phyloP scores from a whole-genome alignment of 441 rosid species.

The Hypseocharis bilobata region DNA sequence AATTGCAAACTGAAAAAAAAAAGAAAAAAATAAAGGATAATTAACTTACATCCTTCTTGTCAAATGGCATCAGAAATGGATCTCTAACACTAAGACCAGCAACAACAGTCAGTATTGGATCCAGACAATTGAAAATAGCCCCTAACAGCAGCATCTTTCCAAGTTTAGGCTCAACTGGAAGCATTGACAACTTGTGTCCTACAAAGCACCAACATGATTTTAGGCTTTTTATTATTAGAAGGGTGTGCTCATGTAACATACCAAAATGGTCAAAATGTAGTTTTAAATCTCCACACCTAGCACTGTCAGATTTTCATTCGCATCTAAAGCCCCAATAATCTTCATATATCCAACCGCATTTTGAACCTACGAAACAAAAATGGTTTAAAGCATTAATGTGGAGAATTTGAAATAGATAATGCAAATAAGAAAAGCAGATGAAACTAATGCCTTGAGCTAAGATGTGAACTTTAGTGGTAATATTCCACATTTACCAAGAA shows the following conservation, averaged over 20 bases:
- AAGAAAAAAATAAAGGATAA: neutral
- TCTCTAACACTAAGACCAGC: conserved; percentile 95
- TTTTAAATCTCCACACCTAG: conserved; percentile 52
- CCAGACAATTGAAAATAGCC: conserved; percentile 82
- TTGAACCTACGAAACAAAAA: conserved; percentile 54
- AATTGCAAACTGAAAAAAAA: neutral
- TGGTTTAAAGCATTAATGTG: conserved; percentile 10
- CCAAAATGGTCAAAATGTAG: conserved; percentile 1
- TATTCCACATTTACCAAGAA: neutral
- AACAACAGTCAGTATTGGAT: conserved; percentile 79
- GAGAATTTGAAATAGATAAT: neutral
- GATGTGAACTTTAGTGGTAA: neutral
- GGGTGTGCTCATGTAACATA: conserved; percentile 7
- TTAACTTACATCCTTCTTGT: conserved; percentile 77
- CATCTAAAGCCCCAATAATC: conserved; percentile 84
- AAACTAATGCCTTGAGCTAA: neutral
- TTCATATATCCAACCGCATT: conserved; percentile 83
- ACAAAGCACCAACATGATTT: conserved; percentile 3
- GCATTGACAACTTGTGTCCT: conserved; percentile 76
- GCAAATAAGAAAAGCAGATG: neutral
- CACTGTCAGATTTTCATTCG: conserved; percentile 73
- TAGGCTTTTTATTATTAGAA: conserved; percentile 5
- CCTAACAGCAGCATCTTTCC: conserved; percentile 99
- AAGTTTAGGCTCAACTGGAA: conserved; percentile 96
- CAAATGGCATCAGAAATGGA: conserved; percentile 96